These are phyloP conservation scores for Parsonsia alboflavescens DNA, from an alignment of 257 asterid species.

Conservation along the genomic window DNA sequence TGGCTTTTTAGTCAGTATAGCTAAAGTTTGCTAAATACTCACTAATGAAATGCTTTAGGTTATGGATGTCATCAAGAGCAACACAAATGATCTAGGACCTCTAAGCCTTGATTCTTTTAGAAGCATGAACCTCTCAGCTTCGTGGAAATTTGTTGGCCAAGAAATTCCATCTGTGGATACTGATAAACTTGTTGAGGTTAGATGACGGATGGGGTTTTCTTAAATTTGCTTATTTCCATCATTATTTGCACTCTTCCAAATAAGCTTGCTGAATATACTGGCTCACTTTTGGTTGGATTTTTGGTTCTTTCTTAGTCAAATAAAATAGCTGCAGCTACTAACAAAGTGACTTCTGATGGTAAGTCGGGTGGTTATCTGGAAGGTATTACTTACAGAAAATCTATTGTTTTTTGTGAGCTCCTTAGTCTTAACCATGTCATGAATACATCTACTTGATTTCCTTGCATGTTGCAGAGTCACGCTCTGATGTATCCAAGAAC, in stretches of 20 bases:
- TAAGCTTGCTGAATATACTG: slow-evolving; percentile 11
- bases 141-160: slow-evolving; percentile 58
- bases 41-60: slow-evolving; percentile 41
- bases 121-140: slow-evolving; percentile 62
- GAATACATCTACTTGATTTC: slow-evolving; percentile 17
- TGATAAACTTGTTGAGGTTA: slow-evolving; percentile 48
- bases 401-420: slow-evolving; percentile 11
- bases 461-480: slow-evolving; percentile 45
- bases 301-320: slow-evolving; percentile 33
- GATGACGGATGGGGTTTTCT: slow-evolving; percentile 12
- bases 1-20: background rate
- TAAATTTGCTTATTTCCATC: slow-evolving; percentile 8
- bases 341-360: slow-evolving; percentile 40
- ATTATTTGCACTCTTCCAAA: background rate
- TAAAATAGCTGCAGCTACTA: slow-evolving; percentile 30
- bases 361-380: slow-evolving; percentile 37
- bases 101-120: slow-evolving; percentile 58
- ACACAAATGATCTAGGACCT: slow-evolving; percentile 70
- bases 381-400: slow-evolving; percentile 37
- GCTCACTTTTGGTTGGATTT: slow-evolving; percentile 18
- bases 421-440: slow-evolving; percentile 1
- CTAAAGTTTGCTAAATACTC: slow-evolving; percentile 10
- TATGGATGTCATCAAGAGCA: slow-evolving; percentile 60
- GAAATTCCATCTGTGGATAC: slow-evolving; percentile 29
- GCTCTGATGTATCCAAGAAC: slow-evolving; percentile 44